Conservation (phyloP, 2,329 filamentous ascomycete genomes). For the Microthyrium microscopicum region DNA sequence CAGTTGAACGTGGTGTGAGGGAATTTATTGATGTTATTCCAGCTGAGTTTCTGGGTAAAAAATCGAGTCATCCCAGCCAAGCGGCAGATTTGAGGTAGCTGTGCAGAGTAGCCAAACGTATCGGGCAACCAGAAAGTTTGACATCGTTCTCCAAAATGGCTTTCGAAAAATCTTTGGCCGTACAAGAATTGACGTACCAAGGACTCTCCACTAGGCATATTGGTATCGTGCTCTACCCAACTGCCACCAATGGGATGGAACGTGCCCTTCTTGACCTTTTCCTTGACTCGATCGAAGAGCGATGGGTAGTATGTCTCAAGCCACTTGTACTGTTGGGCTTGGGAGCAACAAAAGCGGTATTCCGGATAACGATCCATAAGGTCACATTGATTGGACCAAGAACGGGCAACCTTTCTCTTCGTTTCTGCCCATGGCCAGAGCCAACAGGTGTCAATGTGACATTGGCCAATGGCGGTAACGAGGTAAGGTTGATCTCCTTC, state of each 20-base stretch:
- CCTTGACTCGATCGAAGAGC: conserved; percentile 78
- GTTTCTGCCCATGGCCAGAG: conserved; percentile 97
- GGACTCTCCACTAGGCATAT: conserved; percentile 89
- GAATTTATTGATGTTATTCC: conserved; percentile 99
- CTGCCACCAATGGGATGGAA: conserved; percentile 95
- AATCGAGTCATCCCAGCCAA: conserved; percentile 93
- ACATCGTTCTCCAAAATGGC: conserved; percentile 74
- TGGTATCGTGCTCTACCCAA: conserved; percentile 98
- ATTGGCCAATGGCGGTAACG: conserved; percentile 84
- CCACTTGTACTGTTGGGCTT: conserved; percentile 98
- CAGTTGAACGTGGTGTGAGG: conserved; percentile 98
- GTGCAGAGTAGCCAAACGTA: conserved; percentile 92
- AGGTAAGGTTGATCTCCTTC: conserved; percentile 55
- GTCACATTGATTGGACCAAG: conserved; percentile 93
- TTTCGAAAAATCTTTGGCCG: conserved; percentile 87
- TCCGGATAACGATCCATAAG: conserved; percentile 91
- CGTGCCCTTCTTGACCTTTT: conserved; percentile 73
- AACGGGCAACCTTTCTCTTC: conserved; percentile 86
- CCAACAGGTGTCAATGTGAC: conserved; percentile 97
- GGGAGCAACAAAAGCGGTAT: conserved; percentile 78
- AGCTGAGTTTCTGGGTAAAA: conserved; percentile 95
- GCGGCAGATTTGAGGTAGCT: conserved; percentile 84
- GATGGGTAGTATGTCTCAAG: conserved; percentile 76
- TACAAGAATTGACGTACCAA: conserved; percentile 89
- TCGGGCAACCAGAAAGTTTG: conserved; percentile 95